phyloP scores from a whole-genome alignment of 202 grass and related monocot species.

The Panicum hallii region DNA sequence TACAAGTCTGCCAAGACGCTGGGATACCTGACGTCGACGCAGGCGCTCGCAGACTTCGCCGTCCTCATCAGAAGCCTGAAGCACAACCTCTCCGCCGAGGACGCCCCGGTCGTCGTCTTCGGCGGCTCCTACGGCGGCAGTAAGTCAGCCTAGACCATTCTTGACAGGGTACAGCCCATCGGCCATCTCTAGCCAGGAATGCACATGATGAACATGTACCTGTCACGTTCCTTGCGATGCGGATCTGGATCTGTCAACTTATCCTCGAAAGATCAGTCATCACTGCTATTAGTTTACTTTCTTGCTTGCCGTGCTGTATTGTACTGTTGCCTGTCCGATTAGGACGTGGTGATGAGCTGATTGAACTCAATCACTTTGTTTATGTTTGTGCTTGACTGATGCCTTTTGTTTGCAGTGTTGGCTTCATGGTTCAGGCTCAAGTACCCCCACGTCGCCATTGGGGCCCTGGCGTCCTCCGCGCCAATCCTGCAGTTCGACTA shows the following conservation, averaged over 20 bases:
- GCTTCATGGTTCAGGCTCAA: constrained; percentile 97
- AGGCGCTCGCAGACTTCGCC: constrained; percentile 94
- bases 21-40: constrained; percentile 90
- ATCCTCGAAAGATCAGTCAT: neutral
- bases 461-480: constrained; percentile 82
- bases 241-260: neutral
- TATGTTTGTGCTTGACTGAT: constrained; percentile 16
- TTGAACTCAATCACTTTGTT: neutral
- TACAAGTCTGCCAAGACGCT: constrained; percentile 59
- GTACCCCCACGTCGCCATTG: constrained; percentile 89
- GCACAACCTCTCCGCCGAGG: constrained; percentile 71
- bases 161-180: neutral
- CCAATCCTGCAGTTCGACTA: constrained; percentile 91
- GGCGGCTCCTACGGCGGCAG: constrained; percentile 95
- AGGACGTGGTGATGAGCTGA: neutral
- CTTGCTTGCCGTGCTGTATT: neutral
- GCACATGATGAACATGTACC: neutral
- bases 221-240: neutral
- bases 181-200: neutral
- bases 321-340: neutral
- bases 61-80: constrained; percentile 86
- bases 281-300: neutral
- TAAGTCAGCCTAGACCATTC: constrained; percentile 39
- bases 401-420: constrained; percentile 62
- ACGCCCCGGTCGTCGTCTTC: constrained; percentile 87